A percentile compares a stretch with the other conserved stretches of the same genome.
These are phyloP conservation scores for Xylariomycetidae sp. DNA, from an alignment of 2,329 filamentous ascomycete genomes.

Conservation along the genomic window DNA sequence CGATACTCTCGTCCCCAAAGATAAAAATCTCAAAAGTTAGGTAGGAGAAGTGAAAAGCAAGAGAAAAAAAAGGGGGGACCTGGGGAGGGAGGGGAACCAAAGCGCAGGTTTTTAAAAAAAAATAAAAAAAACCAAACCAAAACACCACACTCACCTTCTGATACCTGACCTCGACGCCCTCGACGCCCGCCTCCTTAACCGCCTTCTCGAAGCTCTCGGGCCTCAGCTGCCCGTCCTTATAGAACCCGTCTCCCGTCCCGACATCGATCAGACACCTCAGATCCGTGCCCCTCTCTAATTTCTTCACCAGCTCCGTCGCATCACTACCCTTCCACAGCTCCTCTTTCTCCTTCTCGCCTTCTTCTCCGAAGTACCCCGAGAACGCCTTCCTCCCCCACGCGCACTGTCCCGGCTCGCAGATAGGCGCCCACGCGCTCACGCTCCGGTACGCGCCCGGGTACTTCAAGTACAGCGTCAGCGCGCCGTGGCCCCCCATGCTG, in stretches of 20 bases:
- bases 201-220: conserved; percentile 88
- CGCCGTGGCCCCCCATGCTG: conserved; percentile 96
- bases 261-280: conserved; percentile 85
- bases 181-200: conserved; percentile 68
- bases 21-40: too few species aligned
- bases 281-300: conserved; percentile 43
- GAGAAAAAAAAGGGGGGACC: background rate
- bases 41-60: background rate
- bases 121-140: background rate
- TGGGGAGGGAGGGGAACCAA: background rate
- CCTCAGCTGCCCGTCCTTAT: conserved; percentile 86
- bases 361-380: conserved; percentile 76
- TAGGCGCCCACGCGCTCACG: conserved; percentile 86
- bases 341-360: conserved; percentile 63
- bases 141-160: conserved; percentile 54
- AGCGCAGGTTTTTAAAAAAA: too few species aligned
- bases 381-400: conserved; percentile 98
- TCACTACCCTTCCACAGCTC: conserved; percentile 90
- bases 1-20: too few species aligned
- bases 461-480: conserved; percentile 85
- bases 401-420: conserved; percentile 77
- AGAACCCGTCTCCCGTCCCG: conserved; percentile 93
- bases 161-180: conserved; percentile 73
- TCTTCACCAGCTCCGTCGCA: conserved; percentile 84
- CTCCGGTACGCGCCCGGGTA: conserved; percentile 87